Base-by-base conservation (phyloP, 106 monocot species). In the Xerophyta viscosa region DNA sequence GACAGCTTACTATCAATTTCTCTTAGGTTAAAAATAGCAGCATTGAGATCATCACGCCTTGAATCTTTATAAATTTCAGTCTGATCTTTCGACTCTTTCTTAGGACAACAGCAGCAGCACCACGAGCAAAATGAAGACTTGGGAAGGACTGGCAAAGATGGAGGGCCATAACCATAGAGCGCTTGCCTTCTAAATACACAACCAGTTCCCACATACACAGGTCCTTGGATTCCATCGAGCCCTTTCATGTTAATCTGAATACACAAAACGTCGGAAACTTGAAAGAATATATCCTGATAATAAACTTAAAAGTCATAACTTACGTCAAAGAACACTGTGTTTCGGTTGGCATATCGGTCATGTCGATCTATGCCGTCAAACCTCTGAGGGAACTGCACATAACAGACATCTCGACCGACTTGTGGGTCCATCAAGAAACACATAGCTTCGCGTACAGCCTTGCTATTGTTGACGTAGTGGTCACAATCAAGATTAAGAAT, bases 401-500 rank as follows among this genome's bases (percentile, higher is more conserved):
- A 93, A 52, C 92, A 93, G 19, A 93, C 74, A 63, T 88, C 80
- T 63, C 62, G 52, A 25, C 83, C 75, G 31, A 93, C 77, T 71
- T 71, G 67, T 22, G 87, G 83, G 25, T 93, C 92, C 92, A 93
- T 93, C 92, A 93, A 73, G 71, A 93, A 93, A 59, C 92, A 93
- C 92, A 93, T 93, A 27, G 83, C 87, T 72, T 93, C 92, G 39
- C 87, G 79, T 64, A 88, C 83, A 25, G 92, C 92, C 55, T 84
- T 83, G 24, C 92, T 93, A 44, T 93, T 93, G 41, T 93, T 93
- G 27, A 93, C 71, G 50, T 92, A 92, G 73, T 92, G 92, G 56
- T 92, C 92, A 58, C 92, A 92, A 47, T 92, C 92, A 15, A 93
- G 92, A 50, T 93, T 93, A 57, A 93, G 92, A 74, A 93, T 80